Percentiles rank a stretch among this genome's conserved stretches.
Evolutionary conservation across 2,329 filamentous ascomycete species (phyloP).

Genomic region (Byssothecium circinans): DNA sequence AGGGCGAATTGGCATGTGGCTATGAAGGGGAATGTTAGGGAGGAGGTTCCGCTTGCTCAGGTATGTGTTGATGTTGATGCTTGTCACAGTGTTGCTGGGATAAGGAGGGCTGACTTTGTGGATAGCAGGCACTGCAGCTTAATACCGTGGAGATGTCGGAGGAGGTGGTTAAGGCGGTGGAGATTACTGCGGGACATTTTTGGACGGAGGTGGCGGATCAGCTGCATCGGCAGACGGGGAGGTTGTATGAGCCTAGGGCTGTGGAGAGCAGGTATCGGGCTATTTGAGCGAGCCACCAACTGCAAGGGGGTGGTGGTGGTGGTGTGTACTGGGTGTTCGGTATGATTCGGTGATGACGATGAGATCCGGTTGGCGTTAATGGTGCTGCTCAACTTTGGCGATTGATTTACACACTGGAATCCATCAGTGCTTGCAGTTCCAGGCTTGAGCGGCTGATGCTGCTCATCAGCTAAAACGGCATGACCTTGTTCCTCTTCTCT

Average conservation of each 20-base stretch:
- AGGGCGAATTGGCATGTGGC: constrained; percentile 6
- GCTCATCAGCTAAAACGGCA: too few species aligned
- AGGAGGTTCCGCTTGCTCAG: constrained; percentile 8
- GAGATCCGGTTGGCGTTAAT: neutral
- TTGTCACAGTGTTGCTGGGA: too few species aligned
- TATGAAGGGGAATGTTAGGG: constrained; percentile 26
- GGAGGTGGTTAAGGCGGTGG: constrained; percentile 32
- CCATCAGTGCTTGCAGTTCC: too few species aligned
- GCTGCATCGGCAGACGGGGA: constrained; percentile 29
- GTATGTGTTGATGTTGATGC: constrained; percentile 5
- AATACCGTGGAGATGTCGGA: constrained; percentile 22
- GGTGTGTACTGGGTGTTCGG: neutral
- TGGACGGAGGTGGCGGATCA: constrained; percentile 38
- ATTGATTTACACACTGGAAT: neutral
- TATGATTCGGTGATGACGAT: too few species aligned
- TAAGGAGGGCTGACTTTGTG: too few species aligned
- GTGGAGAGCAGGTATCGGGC: constrained; percentile 22
- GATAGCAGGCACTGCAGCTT: constrained; percentile 4
- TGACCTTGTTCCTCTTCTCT: too few species aligned
- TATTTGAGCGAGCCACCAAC: constrained; percentile 10
- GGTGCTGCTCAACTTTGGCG: neutral
- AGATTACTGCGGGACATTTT: constrained; percentile 29
- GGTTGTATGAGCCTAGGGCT: constrained; percentile 22
- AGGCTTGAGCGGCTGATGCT: too few species aligned
- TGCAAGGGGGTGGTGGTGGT: neutral